Evolutionary conservation across 2,329 filamentous ascomycete species (phyloP).

Genomic region (Sphaerulina populicola): DNA sequence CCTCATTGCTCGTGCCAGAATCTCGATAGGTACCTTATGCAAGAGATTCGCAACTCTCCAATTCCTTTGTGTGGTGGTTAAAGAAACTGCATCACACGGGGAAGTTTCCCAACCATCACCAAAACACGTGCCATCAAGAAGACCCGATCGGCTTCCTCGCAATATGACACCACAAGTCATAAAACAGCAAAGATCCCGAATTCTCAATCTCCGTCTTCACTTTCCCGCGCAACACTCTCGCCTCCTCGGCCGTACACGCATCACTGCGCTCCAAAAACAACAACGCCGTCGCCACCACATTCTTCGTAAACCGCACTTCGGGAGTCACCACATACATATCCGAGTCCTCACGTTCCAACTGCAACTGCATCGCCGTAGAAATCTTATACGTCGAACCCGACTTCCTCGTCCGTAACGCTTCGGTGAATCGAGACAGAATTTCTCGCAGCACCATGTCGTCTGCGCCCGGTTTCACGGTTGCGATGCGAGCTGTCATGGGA

Average conservation of each 20-base stretch:
- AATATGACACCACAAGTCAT: slow-evolving; percentile 21
- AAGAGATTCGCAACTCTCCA: too few species aligned
- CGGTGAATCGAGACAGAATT: slow-evolving; percentile 12
- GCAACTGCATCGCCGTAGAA: slow-evolving; percentile 6
- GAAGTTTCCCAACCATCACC: too few species aligned
- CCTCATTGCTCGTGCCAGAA: not conserved
- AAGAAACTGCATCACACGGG: too few species aligned
- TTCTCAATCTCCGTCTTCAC: slow-evolving; percentile 14
- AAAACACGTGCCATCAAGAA: too few species aligned
- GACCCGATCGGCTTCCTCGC: slow-evolving; percentile 9
- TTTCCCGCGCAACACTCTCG: not conserved
- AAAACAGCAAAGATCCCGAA: slow-evolving; percentile 14
- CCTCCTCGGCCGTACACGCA: slow-evolving; percentile 2
- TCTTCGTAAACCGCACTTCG: slow-evolving; percentile 14
- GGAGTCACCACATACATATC: slow-evolving; percentile 18
- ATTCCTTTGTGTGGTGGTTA: too few species aligned
- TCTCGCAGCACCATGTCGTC: slow-evolving; percentile 12
- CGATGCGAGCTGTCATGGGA: slow-evolving; percentile 17
- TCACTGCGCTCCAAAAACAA: slow-evolving; percentile 8
- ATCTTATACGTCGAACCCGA: slow-evolving; percentile 18
- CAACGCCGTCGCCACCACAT: slow-evolving; percentile 9
- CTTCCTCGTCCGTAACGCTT: slow-evolving; percentile 9
- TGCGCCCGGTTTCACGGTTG: slow-evolving; percentile 16
- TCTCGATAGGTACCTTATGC: not conserved
- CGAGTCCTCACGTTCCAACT: slow-evolving; percentile 12